These are phyloP conservation scores for Galerina sulciceps DNA, from an alignment of 768 basidiomycete genomes.

Conservation along the genomic window DNA sequence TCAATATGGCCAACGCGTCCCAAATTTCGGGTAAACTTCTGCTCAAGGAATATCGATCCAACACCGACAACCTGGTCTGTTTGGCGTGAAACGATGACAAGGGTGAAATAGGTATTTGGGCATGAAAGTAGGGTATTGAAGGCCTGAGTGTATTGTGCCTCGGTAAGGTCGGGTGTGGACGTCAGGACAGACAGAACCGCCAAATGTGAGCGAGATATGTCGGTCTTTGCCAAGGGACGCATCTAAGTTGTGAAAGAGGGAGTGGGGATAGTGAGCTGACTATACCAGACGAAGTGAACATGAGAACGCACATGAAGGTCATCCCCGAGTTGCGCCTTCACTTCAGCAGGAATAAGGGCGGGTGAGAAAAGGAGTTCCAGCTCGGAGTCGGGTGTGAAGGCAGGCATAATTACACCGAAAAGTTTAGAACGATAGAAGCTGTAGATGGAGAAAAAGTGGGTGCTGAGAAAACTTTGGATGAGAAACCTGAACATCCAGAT, in stretches of 20 bases:
- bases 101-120: constrained; percentile 74
- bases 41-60: constrained; percentile 87
- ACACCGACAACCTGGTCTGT: constrained; percentile 83
- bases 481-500: neutral
- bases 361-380: constrained; percentile 83
- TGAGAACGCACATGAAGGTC: constrained; percentile 65
- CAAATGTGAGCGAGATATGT: constrained; percentile 84
- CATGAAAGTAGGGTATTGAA: constrained; percentile 62
- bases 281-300: neutral
- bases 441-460: neutral
- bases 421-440: neutral
- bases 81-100: constrained; percentile 80
- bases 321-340: constrained; percentile 60
- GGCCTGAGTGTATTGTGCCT: constrained; percentile 69
- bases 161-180: constrained; percentile 68
- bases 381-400: constrained; percentile 59
- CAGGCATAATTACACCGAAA: constrained; percentile 16
- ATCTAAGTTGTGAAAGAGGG: constrained; percentile 52
- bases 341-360: constrained; percentile 68
- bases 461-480: neutral
- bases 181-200: constrained; percentile 81
- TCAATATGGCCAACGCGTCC: constrained; percentile 95
- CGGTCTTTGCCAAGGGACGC: constrained; percentile 86
- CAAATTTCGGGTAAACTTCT: constrained; percentile 90
- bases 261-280: constrained; percentile 1